Evolutionary conservation across 2,329 filamentous ascomycete genomes (phyloP), one percentile per base, ranked within the genome.

Genomic region (Piedraia hortae): DNA sequence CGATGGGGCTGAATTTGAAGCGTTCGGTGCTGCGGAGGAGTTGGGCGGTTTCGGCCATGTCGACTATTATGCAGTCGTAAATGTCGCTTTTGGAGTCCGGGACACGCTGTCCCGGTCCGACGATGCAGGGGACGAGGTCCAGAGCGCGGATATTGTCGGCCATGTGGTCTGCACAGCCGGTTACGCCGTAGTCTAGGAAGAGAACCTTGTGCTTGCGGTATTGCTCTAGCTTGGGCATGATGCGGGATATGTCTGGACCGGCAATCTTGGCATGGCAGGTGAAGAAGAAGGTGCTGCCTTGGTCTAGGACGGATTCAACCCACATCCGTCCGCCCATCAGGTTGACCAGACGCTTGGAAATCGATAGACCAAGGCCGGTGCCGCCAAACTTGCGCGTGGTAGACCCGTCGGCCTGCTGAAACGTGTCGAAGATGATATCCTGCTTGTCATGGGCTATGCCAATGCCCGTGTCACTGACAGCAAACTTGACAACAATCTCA

Each of bases 1-100:
- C 82, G 32, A 97, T 80, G 2, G 85, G 85, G 20, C 91, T 77
- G 42, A 91, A 93, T 51, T 91, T 91, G 58, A 91, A 90, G 42
- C 88, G 77, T 39, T 91, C 82, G 22, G 85, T 70, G 6, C 73
- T 69, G 31, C 85, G 65, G 25, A 93, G 51, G 33, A 68, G 63
- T 30, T 77, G 60, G n/a, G 82, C 85, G 4, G 75, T 89, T 30
- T 78, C 71, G 38, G 89, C 77, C 10, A 77, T 85, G 45, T 93
- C 85, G 21, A 93, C 80, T 28, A 93, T 70, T 29, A 97, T 85
- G 31, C 88, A 85, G 46, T 93, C 82, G 47, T 89, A 93, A 1
- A 71, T 63, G 25, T 63, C 53, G 27, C 49, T 47, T 21, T 56
- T 33, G 50, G 56, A 42, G 48, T 59, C 31, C 44, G 60, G 39